Evolutionary conservation across 164 flowering plant species (phyloP).

Genomic region (Tinospora cordifolia): DNA sequence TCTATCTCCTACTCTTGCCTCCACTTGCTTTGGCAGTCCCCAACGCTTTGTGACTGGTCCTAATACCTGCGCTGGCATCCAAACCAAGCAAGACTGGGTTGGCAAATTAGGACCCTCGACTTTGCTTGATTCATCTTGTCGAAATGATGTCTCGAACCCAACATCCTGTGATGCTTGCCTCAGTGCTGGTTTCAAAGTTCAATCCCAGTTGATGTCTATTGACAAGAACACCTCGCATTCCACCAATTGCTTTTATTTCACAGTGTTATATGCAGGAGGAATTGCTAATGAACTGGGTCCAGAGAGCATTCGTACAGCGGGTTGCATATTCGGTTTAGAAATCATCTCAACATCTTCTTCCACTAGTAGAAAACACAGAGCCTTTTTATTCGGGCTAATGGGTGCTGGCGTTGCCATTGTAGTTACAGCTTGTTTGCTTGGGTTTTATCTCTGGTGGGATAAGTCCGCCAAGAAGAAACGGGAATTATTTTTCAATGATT

Average conservation of each 20-base stretch:
- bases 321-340: conserved; percentile 44
- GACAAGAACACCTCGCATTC: conserved; percentile 49
- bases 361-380: conserved; percentile 8
- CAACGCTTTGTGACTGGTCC: conserved; percentile 32
- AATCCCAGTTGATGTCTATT: conserved; percentile 24
- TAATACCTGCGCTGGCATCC: conserved; percentile 43
- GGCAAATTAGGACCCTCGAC: conserved; percentile 34
- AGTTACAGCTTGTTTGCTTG: conserved; percentile 26
- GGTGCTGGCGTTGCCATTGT: conserved; percentile 44
- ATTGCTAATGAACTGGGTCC: conserved; percentile 57
- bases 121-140: conserved; percentile 38
- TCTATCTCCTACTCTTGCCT: conserved; percentile 27
- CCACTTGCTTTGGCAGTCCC: conserved; percentile 38
- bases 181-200: conserved; percentile 39
- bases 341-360: conserved; percentile 8
- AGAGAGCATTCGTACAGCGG: conserved; percentile 35
- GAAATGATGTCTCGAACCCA: conserved; percentile 37
- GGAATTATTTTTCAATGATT: conserved; percentile 10
- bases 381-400: conserved; percentile 29
- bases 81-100: conserved; percentile 46
- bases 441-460: conserved; percentile 36
- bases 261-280: conserved; percentile 68
- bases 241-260: conserved; percentile 46
- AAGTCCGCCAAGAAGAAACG: conserved; percentile 18
- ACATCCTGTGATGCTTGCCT: conserved; percentile 50